Conservation (phyloP, 2,329 filamentous ascomycete genomes). For the Kalmusia sp. region DNA sequence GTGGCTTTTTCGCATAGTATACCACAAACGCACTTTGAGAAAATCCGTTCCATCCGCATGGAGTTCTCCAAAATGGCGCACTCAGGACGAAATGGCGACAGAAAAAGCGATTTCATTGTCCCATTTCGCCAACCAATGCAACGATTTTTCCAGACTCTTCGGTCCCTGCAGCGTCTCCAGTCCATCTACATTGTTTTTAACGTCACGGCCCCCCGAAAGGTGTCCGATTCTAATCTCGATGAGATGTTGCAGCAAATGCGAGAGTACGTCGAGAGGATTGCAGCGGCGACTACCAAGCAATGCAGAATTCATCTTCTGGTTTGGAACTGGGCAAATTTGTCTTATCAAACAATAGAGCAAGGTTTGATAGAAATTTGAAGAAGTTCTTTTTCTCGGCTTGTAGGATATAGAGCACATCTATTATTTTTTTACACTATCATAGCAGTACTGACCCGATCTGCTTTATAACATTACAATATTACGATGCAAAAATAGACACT, state of each 20-base stretch:
- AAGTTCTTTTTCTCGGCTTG: no score
- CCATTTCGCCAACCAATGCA: background rate
- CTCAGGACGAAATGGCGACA: no score
- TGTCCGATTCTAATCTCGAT: background rate
- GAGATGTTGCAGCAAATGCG: background rate
- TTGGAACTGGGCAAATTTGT: background rate
- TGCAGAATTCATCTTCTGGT: background rate
- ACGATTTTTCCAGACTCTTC: background rate
- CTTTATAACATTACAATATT: background rate
- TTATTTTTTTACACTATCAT: no score
- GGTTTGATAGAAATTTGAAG: background rate
- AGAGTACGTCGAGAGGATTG: background rate
- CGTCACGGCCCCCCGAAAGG: no score
- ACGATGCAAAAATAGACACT: no score
- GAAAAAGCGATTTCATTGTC: background rate
- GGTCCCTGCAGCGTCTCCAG: background rate
- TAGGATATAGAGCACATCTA: background rate
- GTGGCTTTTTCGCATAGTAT: background rate
- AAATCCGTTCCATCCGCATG: constrained; percentile 1
- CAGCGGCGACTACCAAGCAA: background rate
- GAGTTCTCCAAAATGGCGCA: background rate
- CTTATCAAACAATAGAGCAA: background rate
- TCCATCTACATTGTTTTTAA: background rate
- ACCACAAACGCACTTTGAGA: background rate
- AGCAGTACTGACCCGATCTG: background rate